Conservation (phyloP, 306 rosid genomes). For the Acmispon strigosus region DNA sequence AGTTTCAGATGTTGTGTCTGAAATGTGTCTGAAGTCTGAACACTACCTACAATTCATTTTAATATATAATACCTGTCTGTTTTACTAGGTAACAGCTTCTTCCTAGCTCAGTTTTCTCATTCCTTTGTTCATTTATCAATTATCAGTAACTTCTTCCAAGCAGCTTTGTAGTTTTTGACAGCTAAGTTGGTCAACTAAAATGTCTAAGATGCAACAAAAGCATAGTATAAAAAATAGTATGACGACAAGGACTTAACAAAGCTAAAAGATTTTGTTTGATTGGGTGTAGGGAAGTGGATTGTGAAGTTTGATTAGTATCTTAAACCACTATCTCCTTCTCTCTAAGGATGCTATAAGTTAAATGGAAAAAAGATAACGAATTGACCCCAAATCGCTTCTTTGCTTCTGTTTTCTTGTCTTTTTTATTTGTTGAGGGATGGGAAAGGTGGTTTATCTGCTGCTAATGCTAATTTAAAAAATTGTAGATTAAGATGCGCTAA, state of each 20-base stretch:
- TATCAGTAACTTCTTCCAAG: constrained; percentile 4
- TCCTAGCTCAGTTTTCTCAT: neutral
- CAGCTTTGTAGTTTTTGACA: neutral
- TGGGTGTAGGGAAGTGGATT: neutral
- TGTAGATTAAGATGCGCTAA: constrained; percentile 6
- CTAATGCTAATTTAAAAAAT: neutral
- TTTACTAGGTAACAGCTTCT: neutral
- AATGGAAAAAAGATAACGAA: constrained; percentile 12
- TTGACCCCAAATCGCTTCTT: neutral
- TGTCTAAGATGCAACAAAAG: constrained; percentile 15
- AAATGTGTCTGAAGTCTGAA: neutral
- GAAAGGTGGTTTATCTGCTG: neutral
- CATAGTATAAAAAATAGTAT: constrained; percentile 7
- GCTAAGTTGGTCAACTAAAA: constrained; percentile 15
- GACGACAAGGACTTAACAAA: constrained; percentile 13
- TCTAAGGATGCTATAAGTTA: neutral
- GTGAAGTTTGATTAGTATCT: constrained; percentile 22
- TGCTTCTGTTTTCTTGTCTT: neutral
- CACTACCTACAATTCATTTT: neutral
- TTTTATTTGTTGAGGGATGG: neutral
- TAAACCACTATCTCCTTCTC: constrained; percentile 11
- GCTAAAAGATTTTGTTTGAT: constrained; percentile 18
- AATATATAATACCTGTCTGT: neutral
- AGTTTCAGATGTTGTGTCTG: constrained; percentile 4
- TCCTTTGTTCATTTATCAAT: neutral